Percentiles rank a stretch among this genome's conserved stretches.
Evolutionary conservation across 805 yeast species (phyloP).

Genomic region (Kuraishia piskuri): DNA sequence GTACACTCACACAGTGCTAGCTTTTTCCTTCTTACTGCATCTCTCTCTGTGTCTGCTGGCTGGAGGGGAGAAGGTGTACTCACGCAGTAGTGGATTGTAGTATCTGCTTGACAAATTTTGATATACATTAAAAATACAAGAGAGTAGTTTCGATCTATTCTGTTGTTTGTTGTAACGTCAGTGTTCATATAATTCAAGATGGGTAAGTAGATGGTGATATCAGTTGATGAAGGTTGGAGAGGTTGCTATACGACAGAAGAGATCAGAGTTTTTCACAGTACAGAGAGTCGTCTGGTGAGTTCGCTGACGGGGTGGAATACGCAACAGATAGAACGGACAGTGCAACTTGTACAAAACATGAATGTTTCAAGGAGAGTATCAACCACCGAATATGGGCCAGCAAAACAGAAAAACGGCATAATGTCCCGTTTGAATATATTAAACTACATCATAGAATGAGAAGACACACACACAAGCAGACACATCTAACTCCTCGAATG

Average conservation of each 20-base stretch:
- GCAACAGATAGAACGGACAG: background rate
- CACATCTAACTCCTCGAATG: too few relatives aligned
- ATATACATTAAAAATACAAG: background rate
- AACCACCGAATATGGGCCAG: too few relatives aligned
- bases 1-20: background rate
- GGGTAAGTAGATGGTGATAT: slow-evolving; percentile 1
- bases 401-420: too few relatives aligned
- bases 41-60: background rate
- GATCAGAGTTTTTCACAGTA: too few relatives aligned
- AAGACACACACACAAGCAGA: too few relatives aligned
- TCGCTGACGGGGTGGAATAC: background rate
- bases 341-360: too few relatives aligned
- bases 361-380: too few relatives aligned
- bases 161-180: background rate
- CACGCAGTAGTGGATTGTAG: background rate
- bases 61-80: background rate
- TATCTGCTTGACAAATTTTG: background rate
- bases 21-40: background rate
- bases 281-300: background rate
- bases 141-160: background rate
- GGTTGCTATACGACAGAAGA: background rate
- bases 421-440: too few relatives aligned
- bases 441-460: too few relatives aligned
- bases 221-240: background rate
- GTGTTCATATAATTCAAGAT: background rate